Evolutionary conservation across 2,329 filamentous ascomycete genomes (phyloP).

Genomic region (Emmonsiellopsis sp.): DNA sequence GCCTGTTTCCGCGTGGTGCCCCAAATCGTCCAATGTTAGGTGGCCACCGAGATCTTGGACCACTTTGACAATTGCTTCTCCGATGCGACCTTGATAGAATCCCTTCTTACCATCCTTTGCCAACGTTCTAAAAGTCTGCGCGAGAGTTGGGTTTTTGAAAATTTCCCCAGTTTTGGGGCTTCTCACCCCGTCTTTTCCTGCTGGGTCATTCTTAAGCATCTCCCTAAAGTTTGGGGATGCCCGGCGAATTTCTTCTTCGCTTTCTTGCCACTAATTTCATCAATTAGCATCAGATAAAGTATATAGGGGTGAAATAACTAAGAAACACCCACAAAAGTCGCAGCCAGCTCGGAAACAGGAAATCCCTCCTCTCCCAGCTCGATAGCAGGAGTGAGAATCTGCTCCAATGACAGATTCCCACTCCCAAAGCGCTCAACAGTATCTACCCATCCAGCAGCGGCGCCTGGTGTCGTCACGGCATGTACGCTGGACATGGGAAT

Average conservation of each 20-base stretch:
- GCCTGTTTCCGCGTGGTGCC: conserved; percentile 61
- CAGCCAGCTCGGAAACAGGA: conserved; percentile 73
- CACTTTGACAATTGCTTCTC: conserved; percentile 69
- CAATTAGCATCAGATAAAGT: conserved; percentile 5
- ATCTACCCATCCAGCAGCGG: conserved; percentile 88
- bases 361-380: conserved; percentile 80
- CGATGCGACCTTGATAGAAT: conserved; percentile 81
- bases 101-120: conserved; percentile 76
- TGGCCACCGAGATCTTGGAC: conserved; percentile 67
- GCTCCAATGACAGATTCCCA: conserved; percentile 64
- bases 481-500: conserved; percentile 73
- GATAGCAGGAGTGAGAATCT: conserved; percentile 75
- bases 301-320: neutral
- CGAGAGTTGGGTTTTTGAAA: conserved; percentile 75
- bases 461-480: conserved; percentile 78
- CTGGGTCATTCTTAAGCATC: conserved; percentile 71
- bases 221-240: conserved; percentile 82
- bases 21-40: conserved; percentile 69
- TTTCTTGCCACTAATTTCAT: conserved; percentile 55
- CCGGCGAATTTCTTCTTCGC: conserved; percentile 53
- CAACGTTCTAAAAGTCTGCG: conserved; percentile 68
- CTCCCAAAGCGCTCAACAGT: conserved; percentile 82
- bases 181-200: conserved; percentile 58
- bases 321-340: conserved; percentile 49
- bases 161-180: conserved; percentile 75